Conservation (phyloP, 202 grass and related monocot genomes). For the Carex sylvatica region DNA sequence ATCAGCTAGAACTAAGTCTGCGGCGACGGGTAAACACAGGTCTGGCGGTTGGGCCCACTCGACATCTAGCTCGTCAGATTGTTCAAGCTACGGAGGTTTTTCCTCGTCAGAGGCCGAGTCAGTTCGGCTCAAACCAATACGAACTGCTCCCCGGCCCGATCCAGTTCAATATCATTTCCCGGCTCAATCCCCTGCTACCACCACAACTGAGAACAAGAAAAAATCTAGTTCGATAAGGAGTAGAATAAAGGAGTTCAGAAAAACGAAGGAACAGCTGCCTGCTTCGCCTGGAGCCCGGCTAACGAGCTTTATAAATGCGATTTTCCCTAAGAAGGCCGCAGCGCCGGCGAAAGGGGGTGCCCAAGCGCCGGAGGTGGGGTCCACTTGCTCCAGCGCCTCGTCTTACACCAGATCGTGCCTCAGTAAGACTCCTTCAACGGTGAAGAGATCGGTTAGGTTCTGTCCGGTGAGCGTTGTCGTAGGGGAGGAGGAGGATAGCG, state of each 20-base stretch:
- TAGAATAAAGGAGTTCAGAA: slow-evolving; percentile 67
- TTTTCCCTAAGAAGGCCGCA: slow-evolving; percentile 53
- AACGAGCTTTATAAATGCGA: slow-evolving; percentile 68
- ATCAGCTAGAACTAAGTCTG: background rate
- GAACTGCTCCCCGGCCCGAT: slow-evolving; percentile 22
- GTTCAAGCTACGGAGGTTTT: slow-evolving; percentile 92
- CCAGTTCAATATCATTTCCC: slow-evolving; percentile 12
- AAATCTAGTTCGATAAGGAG: slow-evolving; percentile 61
- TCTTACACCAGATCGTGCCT: slow-evolving; percentile 76
- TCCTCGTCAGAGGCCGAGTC: slow-evolving; percentile 94
- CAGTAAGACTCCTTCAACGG: slow-evolving; percentile 79
- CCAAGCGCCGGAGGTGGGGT: slow-evolving; percentile 22
- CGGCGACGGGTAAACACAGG: slow-evolving; percentile 22
- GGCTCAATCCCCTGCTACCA: background rate
- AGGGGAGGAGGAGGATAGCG: background rate
- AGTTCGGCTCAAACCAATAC: slow-evolving; percentile 63
- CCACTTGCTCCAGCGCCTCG: slow-evolving; percentile 68
- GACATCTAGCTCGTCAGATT: slow-evolving; percentile 93
- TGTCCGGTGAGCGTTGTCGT: slow-evolving; percentile 29
- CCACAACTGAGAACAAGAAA: slow-evolving; percentile 47
- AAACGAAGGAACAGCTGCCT: slow-evolving; percentile 44
- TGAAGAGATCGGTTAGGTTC: slow-evolving; percentile 72
- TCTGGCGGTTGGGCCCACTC: slow-evolving; percentile 30
- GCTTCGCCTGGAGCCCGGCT: slow-evolving; percentile 73
- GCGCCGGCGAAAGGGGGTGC: slow-evolving; percentile 22